These are phyloP conservation scores for Irpex sp. DNA, from an alignment of 1,284 basidiomycete genomes.

Conservation along the genomic window DNA sequence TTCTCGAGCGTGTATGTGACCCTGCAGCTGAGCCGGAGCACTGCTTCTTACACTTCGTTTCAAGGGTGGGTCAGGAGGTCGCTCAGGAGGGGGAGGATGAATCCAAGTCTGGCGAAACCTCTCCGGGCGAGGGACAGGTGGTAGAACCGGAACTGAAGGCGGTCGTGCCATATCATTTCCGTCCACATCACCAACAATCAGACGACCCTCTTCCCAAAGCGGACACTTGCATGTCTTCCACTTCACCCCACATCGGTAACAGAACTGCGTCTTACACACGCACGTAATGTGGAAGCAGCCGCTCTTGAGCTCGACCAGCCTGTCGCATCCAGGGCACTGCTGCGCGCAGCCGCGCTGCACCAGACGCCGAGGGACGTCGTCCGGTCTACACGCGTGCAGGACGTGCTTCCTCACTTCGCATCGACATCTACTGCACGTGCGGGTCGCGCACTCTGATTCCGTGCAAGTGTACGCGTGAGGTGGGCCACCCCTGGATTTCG, in stretches of 20 bases:
- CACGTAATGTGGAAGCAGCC: conserved; percentile 16
- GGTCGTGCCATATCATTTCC: neutral
- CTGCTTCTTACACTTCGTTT: neutral
- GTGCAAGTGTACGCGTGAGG: conserved; percentile 14
- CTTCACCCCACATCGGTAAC: conserved; percentile 10
- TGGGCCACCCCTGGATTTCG: conserved; percentile 2
- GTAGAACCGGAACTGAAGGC: neutral
- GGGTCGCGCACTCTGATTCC: conserved; percentile 15
- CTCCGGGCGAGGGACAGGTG: conserved; percentile 2
- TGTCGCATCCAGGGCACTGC: conserved; percentile 15
- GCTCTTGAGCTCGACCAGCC: conserved; percentile 10
- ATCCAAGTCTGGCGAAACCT: conserved; percentile 6
- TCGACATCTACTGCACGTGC: conserved; percentile 24
- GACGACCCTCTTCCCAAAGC: conserved; percentile 11
- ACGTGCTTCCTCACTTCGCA: conserved; percentile 13
- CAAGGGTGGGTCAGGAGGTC: neutral
- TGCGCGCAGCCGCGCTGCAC: conserved; percentile 5
- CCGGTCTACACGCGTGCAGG: conserved; percentile 17
- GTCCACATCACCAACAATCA: neutral
- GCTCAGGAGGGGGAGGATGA: neutral
- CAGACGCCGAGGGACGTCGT: conserved; percentile 13
- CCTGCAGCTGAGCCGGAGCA: conserved; percentile 2
- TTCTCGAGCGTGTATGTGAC: neutral
- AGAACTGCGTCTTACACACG: conserved; percentile 15
- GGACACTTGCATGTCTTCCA: conserved; percentile 16